phyloP scores from a whole-genome alignment of 768 basidiomycete genomes.

The Cantharellus cinnabarinus region DNA sequence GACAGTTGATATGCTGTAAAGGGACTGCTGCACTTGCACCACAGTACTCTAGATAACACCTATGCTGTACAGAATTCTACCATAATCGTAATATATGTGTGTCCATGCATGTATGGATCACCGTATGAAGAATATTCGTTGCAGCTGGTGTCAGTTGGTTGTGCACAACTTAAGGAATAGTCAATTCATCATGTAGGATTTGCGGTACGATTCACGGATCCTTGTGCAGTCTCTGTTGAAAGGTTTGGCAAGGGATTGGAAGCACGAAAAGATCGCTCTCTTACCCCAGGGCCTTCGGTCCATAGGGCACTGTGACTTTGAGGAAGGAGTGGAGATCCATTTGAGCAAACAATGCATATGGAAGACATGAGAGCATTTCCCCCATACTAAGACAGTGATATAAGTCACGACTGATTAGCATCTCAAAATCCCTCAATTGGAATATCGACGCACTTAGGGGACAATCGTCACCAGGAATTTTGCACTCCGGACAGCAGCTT shows the following conservation, averaged over 20 bases:
- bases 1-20: too few species aligned
- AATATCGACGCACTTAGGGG: conserved; percentile 45
- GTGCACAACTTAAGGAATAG: too few species aligned
- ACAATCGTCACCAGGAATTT: conserved; percentile 91
- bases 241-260: not conserved
- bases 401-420: not conserved
- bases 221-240: not conserved
- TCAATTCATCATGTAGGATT: not conserved
- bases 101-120: too few species aligned
- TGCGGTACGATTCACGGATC: not conserved
- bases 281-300: conserved; percentile 82
- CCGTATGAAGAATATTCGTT: too few species aligned
- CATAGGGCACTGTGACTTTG: conserved; percentile 98
- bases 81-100: too few species aligned
- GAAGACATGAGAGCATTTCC: conserved; percentile 91
- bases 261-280: conserved; percentile 13
- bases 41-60: too few species aligned
- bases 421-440: conserved; percentile 2
- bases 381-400: conserved; percentile 57
- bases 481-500: conserved; percentile 88
- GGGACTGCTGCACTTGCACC: too few species aligned
- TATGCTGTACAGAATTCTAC: too few species aligned
- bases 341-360: conserved; percentile 98
- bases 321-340: conserved; percentile 78
- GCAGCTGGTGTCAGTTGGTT: too few species aligned